A percentile compares a stretch with the other conserved stretches of the same genome.
Conservation (phyloP, 2,329 filamentous ascomycete genomes). For the Tolypocladium endophyticum region DNA sequence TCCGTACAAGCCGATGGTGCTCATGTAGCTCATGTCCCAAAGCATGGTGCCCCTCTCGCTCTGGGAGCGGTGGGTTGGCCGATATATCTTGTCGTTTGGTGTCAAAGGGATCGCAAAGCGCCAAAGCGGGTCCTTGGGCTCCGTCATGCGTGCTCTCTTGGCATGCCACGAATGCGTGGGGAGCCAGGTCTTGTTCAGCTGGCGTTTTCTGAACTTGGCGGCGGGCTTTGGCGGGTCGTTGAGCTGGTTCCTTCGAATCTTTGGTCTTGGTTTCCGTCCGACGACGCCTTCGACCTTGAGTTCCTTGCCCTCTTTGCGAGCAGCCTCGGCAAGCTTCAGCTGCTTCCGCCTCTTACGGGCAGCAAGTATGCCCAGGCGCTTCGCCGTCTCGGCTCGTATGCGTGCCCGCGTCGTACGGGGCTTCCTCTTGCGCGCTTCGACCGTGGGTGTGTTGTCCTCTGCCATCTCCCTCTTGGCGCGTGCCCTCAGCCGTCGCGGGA, state of each 20-base stretch:
- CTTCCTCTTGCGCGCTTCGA: slow-evolving; percentile 54
- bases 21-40: slow-evolving; percentile 94
- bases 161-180: slow-evolving; percentile 92
- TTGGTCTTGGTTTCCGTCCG: slow-evolving; percentile 38
- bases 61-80: slow-evolving; percentile 73
- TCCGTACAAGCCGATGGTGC: slow-evolving; percentile 72
- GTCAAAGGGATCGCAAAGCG: slow-evolving; percentile 77
- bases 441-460: slow-evolving; percentile 82
- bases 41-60: slow-evolving; percentile 66
- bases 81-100: slow-evolving; percentile 81
- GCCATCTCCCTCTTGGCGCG: slow-evolving; percentile 66
- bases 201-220: slow-evolving; percentile 72
- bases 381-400: slow-evolving; percentile 66
- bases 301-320: slow-evolving; percentile 4
- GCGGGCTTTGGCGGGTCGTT: slow-evolving; percentile 46
- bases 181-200: slow-evolving; percentile 83
- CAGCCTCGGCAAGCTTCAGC: slow-evolving; percentile 17
- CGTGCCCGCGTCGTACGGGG: slow-evolving; percentile 46
- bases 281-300: slow-evolving; percentile 7
- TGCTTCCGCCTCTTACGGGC: slow-evolving; percentile 40
- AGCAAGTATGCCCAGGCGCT: slow-evolving; percentile 54
- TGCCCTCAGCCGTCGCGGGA: slow-evolving; percentile 65
- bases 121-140: slow-evolving; percentile 73
- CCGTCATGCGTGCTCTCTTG: slow-evolving; percentile 83
- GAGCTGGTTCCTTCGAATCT: slow-evolving; percentile 59